phyloP scores from a whole-genome alignment of 805 yeast genomes.

The Candida maris region DNA sequence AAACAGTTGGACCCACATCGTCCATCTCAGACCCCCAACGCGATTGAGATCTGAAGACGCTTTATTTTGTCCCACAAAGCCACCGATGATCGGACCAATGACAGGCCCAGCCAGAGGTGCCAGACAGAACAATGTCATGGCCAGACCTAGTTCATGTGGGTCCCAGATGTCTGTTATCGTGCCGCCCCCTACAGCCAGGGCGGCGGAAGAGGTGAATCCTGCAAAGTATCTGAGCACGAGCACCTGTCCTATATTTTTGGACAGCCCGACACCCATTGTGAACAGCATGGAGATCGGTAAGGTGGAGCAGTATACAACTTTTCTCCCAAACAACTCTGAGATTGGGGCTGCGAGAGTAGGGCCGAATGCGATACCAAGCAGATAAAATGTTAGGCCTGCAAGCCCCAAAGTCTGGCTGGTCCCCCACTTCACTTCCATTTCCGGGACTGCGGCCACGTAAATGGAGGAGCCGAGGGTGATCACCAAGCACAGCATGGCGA shows the following conservation, averaged over 20 bases:
- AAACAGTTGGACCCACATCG: constrained; percentile 68
- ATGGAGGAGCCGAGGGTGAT: constrained; percentile 75
- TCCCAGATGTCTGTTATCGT: constrained; percentile 76
- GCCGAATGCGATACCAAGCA: constrained; percentile 68
- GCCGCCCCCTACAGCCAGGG: constrained; percentile 82
- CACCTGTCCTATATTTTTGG: constrained; percentile 56
- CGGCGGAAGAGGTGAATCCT: constrained; percentile 77
- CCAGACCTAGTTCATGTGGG: constrained; percentile 59
- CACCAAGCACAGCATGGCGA: constrained; percentile 62
- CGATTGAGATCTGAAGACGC: constrained; percentile 11
- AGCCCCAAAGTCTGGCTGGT: constrained; percentile 58
- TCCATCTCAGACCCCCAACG: constrained; percentile 60
- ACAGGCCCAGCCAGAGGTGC: constrained; percentile 83
- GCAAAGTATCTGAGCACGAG: constrained; percentile 69
- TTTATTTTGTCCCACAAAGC: constrained; percentile 58
- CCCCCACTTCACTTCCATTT: constrained; percentile 44
- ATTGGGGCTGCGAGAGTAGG: constrained; percentile 71
- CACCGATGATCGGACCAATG: constrained; percentile 71
- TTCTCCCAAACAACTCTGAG: constrained; percentile 67
- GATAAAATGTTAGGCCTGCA: constrained; percentile 66
- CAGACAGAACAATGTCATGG: constrained; percentile 75
- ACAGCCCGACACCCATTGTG: constrained; percentile 69
- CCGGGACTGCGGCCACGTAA: constrained; percentile 62
- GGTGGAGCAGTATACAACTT: constrained; percentile 54
- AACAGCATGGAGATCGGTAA: constrained; percentile 67